These are phyloP conservation scores for Aspergillus homomorphus DNA, from an alignment of 495 filamentous ascomycete species.

Conservation along the genomic window DNA sequence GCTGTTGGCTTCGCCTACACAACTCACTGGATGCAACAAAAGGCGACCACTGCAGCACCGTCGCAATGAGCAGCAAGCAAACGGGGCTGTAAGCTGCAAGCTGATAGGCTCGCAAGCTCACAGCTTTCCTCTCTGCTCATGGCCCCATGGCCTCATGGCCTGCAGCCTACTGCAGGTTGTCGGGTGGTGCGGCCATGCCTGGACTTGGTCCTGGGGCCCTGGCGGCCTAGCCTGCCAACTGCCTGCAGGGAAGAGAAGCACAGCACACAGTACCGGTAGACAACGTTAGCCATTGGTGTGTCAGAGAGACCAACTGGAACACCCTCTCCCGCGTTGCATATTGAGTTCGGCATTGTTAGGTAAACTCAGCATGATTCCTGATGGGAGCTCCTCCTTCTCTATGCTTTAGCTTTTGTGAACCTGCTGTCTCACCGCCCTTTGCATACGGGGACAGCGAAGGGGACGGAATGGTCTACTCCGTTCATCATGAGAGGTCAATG, in stretches of 20 bases:
- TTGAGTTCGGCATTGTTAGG: not conserved
- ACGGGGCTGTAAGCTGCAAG: not conserved
- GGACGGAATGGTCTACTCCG: not conserved
- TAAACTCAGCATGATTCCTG: not conserved
- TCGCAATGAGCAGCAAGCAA: not conserved
- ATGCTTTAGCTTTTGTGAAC: not conserved
- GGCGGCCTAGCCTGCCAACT: not conserved
- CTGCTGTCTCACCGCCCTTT: constrained; percentile 13
- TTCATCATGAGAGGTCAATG: not conserved
- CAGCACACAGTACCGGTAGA: constrained; percentile 4
- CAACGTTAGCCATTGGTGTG: constrained; percentile 9
- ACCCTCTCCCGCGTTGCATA: not conserved
- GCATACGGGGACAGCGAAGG: not conserved
- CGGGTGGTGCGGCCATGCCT: not conserved
- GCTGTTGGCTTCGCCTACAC: not conserved
- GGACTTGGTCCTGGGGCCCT: constrained; percentile 1
- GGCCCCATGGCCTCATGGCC: not conserved
- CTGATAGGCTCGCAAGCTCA: constrained; percentile 11
- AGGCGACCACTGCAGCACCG: constrained; percentile 13
- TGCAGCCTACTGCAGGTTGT: constrained; percentile 6
- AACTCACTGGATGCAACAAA: not conserved
- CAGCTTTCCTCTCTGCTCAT: not conserved
- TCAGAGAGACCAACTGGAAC: not conserved
- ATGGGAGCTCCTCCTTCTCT: not conserved
- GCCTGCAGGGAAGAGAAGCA: not conserved